Conservation (phyloP, 1,284 basidiomycete species). For the Amylostereum areolatum region DNA sequence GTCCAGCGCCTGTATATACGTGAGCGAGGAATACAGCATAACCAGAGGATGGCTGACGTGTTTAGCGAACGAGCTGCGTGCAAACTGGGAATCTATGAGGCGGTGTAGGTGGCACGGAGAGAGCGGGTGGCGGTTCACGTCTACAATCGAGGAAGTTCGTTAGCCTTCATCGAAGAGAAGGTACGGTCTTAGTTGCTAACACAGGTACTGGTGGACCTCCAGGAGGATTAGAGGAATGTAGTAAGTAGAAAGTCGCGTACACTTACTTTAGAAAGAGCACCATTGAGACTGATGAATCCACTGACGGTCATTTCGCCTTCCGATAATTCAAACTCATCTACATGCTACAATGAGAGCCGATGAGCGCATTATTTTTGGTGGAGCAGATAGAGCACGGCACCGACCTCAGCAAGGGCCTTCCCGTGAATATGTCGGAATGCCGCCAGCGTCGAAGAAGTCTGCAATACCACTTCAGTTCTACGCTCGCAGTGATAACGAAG, state of each 20-base stretch:
- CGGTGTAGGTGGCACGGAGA: conserved; percentile 64
- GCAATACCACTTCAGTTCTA: not conserved
- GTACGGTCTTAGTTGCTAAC: conserved; percentile 35
- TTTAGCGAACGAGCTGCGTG: conserved; percentile 62
- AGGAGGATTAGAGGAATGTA: conserved; percentile 9
- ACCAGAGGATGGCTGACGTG: conserved; percentile 28
- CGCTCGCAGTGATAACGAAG: not conserved
- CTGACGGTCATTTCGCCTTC: conserved; percentile 51
- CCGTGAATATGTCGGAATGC: conserved; percentile 68
- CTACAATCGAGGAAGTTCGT: conserved; percentile 33
- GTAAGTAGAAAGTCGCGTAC: not conserved
- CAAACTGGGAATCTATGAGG: conserved; percentile 61
- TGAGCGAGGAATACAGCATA: not conserved
- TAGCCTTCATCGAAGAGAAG: conserved; percentile 1
- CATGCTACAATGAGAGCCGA: conserved; percentile 35
- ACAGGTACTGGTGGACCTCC: conserved; percentile 79
- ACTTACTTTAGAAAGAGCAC: conserved; percentile 65
- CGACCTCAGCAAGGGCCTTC: conserved; percentile 58
- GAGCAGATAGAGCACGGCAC: conserved; percentile 12
- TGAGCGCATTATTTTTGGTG: not conserved
- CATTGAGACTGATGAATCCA: conserved; percentile 79
- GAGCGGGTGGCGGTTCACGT: conserved; percentile 78
- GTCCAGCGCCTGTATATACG: conserved; percentile 47
- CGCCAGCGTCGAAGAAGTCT: conserved; percentile 60
- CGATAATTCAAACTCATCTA: conserved; percentile 55